A percentile compares a stretch with the other conserved stretches of the same genome.
phyloP scores from a whole-genome alignment of 129 eudicot genomes.

The Apium graveolens region DNA sequence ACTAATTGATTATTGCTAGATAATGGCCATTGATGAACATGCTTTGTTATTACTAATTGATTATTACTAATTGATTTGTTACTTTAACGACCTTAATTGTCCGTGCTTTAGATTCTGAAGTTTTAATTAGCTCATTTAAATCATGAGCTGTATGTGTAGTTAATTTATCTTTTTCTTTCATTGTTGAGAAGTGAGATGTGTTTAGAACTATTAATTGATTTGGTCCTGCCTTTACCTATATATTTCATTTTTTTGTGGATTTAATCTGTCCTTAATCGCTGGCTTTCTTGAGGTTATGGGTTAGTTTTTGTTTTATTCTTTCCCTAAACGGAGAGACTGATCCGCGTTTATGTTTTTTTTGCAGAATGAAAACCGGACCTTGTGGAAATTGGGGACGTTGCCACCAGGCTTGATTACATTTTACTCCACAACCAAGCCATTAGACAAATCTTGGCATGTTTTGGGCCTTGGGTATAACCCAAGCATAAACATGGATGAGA shows the following conservation, averaged over 20 bases:
- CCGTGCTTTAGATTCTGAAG: background rate
- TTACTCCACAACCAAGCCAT: slow-evolving; percentile 13
- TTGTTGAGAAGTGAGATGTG: background rate
- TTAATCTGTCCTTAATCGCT: background rate
- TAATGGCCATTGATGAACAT: background rate
- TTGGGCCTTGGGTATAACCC: slow-evolving; percentile 24
- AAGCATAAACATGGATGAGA: slow-evolving; percentile 17
- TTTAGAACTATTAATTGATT: no score
- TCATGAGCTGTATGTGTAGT: background rate
- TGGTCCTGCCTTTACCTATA: background rate
- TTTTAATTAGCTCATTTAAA: background rate
- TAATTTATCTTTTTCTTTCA: background rate
- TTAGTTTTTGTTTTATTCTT: background rate
- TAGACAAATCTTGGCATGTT: slow-evolving; percentile 26
- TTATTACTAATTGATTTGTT: background rate
- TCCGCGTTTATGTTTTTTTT: background rate
- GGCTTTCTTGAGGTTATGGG: background rate
- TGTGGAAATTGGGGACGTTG: slow-evolving; percentile 19
- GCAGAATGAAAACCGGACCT: slow-evolving; percentile 25
- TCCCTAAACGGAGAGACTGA: slow-evolving; percentile 3
- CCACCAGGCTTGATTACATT: slow-evolving; percentile 21
- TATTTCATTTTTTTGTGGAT: background rate
- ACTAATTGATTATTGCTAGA: background rate
- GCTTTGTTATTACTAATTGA: background rate
- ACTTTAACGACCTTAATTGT: background rate